phyloP scores from a whole-genome alignment of 768 basidiomycete species.

The Boletus fagicola region DNA sequence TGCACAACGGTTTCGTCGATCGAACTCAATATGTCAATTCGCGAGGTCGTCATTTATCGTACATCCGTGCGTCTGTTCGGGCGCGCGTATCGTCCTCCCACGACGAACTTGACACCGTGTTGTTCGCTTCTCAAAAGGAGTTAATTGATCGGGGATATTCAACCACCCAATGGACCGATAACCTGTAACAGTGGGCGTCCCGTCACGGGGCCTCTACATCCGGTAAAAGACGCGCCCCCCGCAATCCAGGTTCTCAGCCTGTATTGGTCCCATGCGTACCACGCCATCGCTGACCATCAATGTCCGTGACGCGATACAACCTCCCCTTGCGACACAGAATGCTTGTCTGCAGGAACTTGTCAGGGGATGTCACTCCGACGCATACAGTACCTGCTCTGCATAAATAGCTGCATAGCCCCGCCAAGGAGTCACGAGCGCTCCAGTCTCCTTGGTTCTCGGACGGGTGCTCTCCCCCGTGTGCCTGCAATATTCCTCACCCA shows the following conservation, averaged over 20 bases:
- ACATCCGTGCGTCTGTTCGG: neutral
- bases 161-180: neutral
- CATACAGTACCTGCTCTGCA: neutral
- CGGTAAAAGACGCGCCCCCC: neutral
- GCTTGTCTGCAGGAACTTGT: neutral
- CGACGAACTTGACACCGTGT: neutral
- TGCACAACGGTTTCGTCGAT: neutral
- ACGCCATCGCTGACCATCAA: no score
- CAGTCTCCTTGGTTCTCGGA: neutral
- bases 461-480: neutral
- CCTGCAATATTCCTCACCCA: neutral
- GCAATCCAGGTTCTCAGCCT: no score
- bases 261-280: neutral
- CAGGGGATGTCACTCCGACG: neutral
- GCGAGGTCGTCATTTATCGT: neutral
- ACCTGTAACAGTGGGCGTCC: neutral
- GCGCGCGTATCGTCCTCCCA: conserved; percentile 1
- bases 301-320: neutral
- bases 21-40: neutral
- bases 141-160: neutral
- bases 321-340: neutral
- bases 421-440: neutral
- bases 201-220: neutral
- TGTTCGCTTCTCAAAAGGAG: neutral
- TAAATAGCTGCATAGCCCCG: neutral